Evolutionary conservation across 495 filamentous ascomycete genomes (phyloP), one percentile per base, ranked within the genome.

Genomic region (Elasticomyces elasticus): DNA sequence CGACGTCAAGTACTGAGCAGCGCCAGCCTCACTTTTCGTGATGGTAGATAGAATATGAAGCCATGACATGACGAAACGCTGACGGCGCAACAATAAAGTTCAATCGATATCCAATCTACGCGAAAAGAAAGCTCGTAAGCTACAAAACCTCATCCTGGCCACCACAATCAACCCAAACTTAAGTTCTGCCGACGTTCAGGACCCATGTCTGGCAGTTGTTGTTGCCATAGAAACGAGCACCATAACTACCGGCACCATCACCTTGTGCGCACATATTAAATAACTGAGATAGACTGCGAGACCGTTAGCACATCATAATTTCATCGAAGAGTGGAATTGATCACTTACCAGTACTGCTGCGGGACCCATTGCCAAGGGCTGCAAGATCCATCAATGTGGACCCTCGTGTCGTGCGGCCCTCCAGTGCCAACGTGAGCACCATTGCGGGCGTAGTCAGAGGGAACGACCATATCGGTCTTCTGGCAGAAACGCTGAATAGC

Each of bases 291-390:
- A 33, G 22, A 22, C n/a, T n/a, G n/a, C n/a, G n/a, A n/a, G n/a
- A n/a, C n/a, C n/a, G n/a, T n/a, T n/a, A n/a, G n/a, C n/a, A n/a
- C n/a, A n/a, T n/a, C n/a, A n/a, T n/a, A n/a, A n/a, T n/a, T n/a
- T n/a, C n/a, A n/a, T n/a, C n/a, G n/a, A n/a, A n/a, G n/a, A n/a
- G n/a, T n/a, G n/a, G n/a, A n/a, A n/a, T n/a, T n/a, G n/a, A n/a
- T n/a, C n/a, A n/a, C n/a, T n/a, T n/a, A n/a, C n/a, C 52, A 54
- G 43, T 47, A 47, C 24, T 48, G 2, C 19, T 48, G 52, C 30
- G 52, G 52, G 5, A 54, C 43, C 52, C 52, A 54, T 24, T 54
- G 52, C 15, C 24, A n/a, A 5, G 52, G 52, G 15, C 20, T 47
- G 41, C 52, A 54, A 5, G 17, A 7, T 7, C 40, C 52, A 1